Conservation (phyloP, 148 eudicot genomes). For the Rhododendron henanense region DNA sequence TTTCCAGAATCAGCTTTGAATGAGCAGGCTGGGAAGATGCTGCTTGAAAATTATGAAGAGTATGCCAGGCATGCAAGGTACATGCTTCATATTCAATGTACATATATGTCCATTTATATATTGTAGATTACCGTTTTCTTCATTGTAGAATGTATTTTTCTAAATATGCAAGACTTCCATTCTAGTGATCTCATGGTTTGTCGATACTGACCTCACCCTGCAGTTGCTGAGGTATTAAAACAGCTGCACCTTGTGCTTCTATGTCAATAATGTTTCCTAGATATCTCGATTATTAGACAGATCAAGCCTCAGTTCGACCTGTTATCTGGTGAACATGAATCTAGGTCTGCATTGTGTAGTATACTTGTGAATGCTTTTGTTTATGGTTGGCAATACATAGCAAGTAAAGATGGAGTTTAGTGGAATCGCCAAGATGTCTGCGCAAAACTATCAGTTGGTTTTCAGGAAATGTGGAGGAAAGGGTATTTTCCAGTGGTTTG, state of each 20-base stretch:
- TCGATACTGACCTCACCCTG: no score
- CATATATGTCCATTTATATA: no score
- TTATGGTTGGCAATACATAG: background rate
- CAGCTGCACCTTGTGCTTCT: background rate
- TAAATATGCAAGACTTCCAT: background rate
- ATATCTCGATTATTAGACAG: background rate
- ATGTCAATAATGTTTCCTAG: background rate
- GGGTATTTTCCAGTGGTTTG: background rate
- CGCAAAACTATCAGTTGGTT: background rate
- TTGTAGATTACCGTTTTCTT: background rate
- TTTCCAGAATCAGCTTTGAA: constrained; percentile 96
- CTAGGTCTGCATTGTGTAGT: background rate
- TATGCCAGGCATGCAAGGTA: constrained; percentile 93
- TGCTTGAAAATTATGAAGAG: constrained; percentile 90
- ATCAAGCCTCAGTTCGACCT: background rate
- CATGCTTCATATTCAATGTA: background rate
- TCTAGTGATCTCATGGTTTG: background rate
- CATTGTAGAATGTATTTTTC: background rate
- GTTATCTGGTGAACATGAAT: background rate
- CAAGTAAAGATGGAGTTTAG: background rate
- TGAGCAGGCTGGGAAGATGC: constrained; percentile 97
- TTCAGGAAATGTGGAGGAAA: background rate
- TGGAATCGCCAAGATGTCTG: background rate
- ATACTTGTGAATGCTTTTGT: background rate
- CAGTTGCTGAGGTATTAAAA: background rate